Percentiles rank a stretch among this genome's conserved stretches.
phyloP scores from a whole-genome alignment of 148 eudicot species.

The Spergularia marina region DNA sequence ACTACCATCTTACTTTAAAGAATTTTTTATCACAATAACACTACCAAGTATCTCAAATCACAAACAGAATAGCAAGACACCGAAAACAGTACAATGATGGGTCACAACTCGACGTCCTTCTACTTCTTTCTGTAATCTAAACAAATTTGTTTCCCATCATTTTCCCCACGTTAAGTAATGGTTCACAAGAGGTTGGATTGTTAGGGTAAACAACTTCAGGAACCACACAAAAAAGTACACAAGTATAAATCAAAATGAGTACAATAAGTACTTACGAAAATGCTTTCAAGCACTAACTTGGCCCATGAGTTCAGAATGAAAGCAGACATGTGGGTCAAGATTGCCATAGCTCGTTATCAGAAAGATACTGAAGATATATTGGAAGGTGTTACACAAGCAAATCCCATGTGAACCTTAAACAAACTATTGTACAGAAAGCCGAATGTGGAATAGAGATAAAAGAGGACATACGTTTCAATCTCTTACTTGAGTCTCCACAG shows the following conservation, averaged over 20 bases:
- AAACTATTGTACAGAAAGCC: neutral
- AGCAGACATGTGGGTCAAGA: conserved; percentile 12
- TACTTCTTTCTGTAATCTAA: neutral
- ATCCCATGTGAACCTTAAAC: conserved; percentile 1
- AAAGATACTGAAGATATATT: neutral
- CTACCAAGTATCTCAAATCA: neutral
- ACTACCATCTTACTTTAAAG: neutral
- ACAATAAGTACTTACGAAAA: conserved; percentile 3
- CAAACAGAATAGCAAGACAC: neutral
- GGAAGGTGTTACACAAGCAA: neutral
- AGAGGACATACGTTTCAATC: conserved; percentile 39
- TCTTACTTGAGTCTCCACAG: conserved; percentile 37
- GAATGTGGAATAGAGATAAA: conserved; percentile 39
- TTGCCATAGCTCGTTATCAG: neutral
- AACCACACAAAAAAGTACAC: neutral
- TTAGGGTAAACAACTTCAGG: neutral
- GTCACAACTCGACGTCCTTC: neutral
- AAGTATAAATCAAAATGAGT: conserved; percentile 3
- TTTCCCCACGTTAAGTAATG: conserved; percentile 6
- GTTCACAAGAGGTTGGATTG: neutral
- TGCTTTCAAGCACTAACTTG: neutral
- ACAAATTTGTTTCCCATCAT: conserved; percentile 1
- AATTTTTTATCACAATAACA: neutral
- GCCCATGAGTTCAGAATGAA: neutral
- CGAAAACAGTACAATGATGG: neutral